Conservation (phyloP, 371 early-diverging fungal species). For the Haplosporangium sp. region DNA sequence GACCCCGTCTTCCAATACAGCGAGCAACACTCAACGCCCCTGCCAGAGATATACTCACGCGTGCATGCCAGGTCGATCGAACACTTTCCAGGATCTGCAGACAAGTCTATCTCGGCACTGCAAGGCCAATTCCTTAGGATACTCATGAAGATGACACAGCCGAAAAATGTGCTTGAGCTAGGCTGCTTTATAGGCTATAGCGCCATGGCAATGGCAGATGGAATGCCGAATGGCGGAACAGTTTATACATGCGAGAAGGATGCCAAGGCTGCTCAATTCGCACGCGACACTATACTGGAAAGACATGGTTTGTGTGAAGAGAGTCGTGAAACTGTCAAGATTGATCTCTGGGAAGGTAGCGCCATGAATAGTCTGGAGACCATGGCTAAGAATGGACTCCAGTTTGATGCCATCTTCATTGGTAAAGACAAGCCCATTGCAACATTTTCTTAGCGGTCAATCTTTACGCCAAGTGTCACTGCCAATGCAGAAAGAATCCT, state of each 20-base stretch:
- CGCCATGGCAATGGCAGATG: constrained; percentile 72
- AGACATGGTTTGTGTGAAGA: constrained; percentile 6
- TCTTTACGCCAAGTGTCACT: no score
- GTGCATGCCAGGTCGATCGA: constrained; percentile 17
- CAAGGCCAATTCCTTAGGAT: constrained; percentile 62
- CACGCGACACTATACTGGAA: constrained; percentile 51
- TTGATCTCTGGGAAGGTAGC: constrained; percentile 41
- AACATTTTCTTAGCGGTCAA: background rate
- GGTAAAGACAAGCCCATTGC: constrained; percentile 52
- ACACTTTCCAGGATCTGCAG: constrained; percentile 45
- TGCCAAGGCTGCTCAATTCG: constrained; percentile 53
- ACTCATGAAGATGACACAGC: constrained; percentile 55
- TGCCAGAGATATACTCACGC: constrained; percentile 17
- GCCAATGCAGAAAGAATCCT: background rate
- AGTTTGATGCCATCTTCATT: constrained; percentile 67
- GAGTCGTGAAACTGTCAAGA: constrained; percentile 21
- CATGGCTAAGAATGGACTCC: constrained; percentile 28
- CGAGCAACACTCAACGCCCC: constrained; percentile 21
- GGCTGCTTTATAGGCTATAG: constrained; percentile 73
- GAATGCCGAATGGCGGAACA: constrained; percentile 33
- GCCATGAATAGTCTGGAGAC: constrained; percentile 41
- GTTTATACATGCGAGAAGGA: constrained; percentile 64
- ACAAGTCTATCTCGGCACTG: constrained; percentile 58
- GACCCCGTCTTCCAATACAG: constrained; percentile 16
- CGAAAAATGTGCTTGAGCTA: constrained; percentile 62